These are phyloP conservation scores for Aspergillus fumigatiaffinis DNA, from an alignment of 2,329 filamentous ascomycete species.

Conservation along the genomic window DNA sequence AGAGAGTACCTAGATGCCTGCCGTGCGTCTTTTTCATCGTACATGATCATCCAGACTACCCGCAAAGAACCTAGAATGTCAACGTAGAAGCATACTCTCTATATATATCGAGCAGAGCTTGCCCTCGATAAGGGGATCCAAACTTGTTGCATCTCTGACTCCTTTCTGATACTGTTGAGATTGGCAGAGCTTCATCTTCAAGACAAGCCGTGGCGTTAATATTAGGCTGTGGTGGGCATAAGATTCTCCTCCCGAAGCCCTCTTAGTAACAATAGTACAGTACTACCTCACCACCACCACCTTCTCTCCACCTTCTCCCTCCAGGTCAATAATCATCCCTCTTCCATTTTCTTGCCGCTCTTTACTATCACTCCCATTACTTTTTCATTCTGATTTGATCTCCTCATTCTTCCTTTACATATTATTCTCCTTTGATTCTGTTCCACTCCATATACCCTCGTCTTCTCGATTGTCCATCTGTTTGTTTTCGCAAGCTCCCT, in stretches of 20 bases:
- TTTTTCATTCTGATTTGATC: conserved; percentile 1
- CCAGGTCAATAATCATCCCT: neutral
- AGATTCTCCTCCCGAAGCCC: neutral
- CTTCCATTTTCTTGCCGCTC: conserved; percentile 1
- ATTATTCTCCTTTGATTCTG: neutral
- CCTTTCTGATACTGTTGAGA: neutral
- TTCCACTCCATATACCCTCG: neutral
- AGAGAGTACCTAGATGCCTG: neutral
- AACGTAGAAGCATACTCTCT: neutral
- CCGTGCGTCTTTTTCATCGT: neutral
- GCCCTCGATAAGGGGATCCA: neutral
- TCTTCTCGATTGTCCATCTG: neutral
- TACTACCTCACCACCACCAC: neutral
- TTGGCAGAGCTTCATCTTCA: neutral
- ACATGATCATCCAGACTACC: neutral
- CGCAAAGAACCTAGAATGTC: neutral
- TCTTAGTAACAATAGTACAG: neutral
- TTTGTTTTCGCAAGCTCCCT: neutral
- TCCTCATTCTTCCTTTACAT: conserved; percentile 1
- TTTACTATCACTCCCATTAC: conserved; percentile 1
- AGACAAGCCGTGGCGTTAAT: neutral
- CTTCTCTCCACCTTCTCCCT: neutral
- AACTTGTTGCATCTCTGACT: neutral
- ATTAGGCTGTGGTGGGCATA: neutral
- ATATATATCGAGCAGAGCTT: neutral